phyloP scores from a whole-genome alignment of 2,329 filamentous ascomycete genomes.

The Teratosphaeria viscida region DNA sequence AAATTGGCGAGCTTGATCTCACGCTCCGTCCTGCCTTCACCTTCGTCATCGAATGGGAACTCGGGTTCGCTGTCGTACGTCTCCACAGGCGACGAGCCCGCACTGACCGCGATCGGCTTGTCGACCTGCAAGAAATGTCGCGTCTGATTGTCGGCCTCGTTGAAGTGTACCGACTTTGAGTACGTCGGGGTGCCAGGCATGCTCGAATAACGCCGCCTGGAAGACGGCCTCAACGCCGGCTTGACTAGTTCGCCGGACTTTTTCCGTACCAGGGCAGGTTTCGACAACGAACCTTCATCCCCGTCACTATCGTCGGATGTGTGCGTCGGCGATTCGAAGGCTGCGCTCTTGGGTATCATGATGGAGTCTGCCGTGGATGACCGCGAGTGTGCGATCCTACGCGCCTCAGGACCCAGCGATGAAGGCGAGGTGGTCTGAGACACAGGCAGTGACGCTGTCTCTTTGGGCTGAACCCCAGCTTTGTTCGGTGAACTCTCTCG shows the following conservation, averaged over 20 bases:
- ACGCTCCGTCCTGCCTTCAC: slow-evolving; percentile 58
- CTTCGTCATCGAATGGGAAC: slow-evolving; percentile 65
- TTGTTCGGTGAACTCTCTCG: slow-evolving; percentile 47
- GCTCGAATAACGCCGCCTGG: slow-evolving; percentile 76
- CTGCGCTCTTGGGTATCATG: slow-evolving; percentile 33
- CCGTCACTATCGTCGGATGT: slow-evolving; percentile 43
- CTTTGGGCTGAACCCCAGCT: slow-evolving; percentile 6
- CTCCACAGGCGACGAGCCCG: slow-evolving; percentile 82
- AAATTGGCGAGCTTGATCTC: slow-evolving; percentile 81
- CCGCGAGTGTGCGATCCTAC: slow-evolving; percentile 51
- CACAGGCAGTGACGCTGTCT: slow-evolving; percentile 25
- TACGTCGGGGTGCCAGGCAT: slow-evolving; percentile 97
- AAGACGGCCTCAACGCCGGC: slow-evolving; percentile 72
- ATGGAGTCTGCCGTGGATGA: slow-evolving; percentile 49
- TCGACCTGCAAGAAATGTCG: slow-evolving; percentile 93
- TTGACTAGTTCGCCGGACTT: slow-evolving; percentile 96
- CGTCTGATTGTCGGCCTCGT: slow-evolving; percentile 90
- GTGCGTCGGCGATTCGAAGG: slow-evolving; percentile 32
- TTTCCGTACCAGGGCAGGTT: slow-evolving; percentile 91
- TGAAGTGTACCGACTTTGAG: slow-evolving; percentile 96
- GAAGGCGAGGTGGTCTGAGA: slow-evolving; percentile 24
- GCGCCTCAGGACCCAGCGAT: slow-evolving; percentile 42
- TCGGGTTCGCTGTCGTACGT: slow-evolving; percentile 77
- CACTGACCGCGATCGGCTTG: slow-evolving; percentile 88
- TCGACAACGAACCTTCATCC: slow-evolving; percentile 36